These are phyloP conservation scores for Discostella stelligeroides DNA, from an alignment of 108 stramenopile genomes.

Conservation along the genomic window DNA sequence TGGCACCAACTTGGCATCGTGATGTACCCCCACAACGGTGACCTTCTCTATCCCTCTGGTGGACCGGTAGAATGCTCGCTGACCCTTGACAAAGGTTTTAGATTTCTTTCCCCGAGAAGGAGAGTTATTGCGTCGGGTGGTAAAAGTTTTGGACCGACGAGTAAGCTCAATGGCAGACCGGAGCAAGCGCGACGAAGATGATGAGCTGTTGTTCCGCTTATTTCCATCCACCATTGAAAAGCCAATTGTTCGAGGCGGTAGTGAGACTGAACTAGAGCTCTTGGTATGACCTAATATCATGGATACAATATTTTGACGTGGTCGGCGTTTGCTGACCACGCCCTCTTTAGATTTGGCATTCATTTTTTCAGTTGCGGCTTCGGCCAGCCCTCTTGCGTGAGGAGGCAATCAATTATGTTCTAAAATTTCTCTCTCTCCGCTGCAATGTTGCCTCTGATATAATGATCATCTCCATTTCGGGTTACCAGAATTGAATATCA, in stretches of 20 bases:
- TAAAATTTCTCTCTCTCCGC: no score
- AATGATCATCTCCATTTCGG: no score
- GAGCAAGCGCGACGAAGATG: constrained; percentile 1
- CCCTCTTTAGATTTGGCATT: not conserved
- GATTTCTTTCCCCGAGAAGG: not conserved
- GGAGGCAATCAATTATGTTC: not conserved
- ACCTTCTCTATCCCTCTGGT: constrained; percentile 44
- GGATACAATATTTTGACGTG: constrained; percentile 42
- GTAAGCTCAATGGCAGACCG: constrained; percentile 33
- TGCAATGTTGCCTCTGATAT: not conserved
- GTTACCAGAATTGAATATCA: no score
- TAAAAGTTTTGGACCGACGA: constrained; percentile 11
- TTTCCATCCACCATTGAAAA: not conserved
- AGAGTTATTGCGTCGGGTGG: not conserved
- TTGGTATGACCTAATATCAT: constrained; percentile 31
- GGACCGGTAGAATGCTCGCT: constrained; percentile 35
- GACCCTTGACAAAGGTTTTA: constrained; percentile 22
- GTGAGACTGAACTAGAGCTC: not conserved
- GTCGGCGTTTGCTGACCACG: constrained; percentile 45
- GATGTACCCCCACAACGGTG: constrained; percentile 48
- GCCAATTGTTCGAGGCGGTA: not conserved
- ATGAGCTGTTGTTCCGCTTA: not conserved
- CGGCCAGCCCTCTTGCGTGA: not conserved
- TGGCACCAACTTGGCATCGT: constrained; percentile 53
- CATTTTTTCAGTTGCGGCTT: not conserved